Percentiles rank a stretch among this genome's conserved stretches.
These are phyloP conservation scores for Clavispora santaluciae DNA, from an alignment of 805 yeast species.

Conservation along the genomic window DNA sequence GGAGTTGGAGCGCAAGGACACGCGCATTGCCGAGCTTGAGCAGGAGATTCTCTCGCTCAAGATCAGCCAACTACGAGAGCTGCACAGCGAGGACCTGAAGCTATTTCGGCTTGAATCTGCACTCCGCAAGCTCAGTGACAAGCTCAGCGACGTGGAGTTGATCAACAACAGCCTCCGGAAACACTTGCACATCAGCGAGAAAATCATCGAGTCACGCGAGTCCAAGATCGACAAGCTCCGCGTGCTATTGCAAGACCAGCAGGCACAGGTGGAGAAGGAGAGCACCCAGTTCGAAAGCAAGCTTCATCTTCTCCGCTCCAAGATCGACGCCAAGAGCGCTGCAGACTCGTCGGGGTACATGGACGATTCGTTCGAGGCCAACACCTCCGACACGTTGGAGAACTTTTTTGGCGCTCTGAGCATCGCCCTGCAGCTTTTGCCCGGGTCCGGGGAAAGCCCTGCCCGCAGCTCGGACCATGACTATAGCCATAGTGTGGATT, in stretches of 20 bases:
- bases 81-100: constrained; percentile 44
- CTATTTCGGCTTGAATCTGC: constrained; percentile 53
- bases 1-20: constrained; percentile 12
- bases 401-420: background rate
- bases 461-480: background rate
- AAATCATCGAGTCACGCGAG: constrained; percentile 54
- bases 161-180: constrained; percentile 54
- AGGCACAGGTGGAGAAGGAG: constrained; percentile 44
- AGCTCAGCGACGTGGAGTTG: constrained; percentile 56
- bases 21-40: constrained; percentile 13
- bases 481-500: background rate
- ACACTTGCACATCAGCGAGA: constrained; percentile 51
- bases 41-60: constrained; percentile 13
- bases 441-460: background rate
- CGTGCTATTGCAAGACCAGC: constrained; percentile 45
- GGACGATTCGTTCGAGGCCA: background rate
- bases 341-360: constrained; percentile 3
- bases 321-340: constrained; percentile 12
- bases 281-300: constrained; percentile 45
- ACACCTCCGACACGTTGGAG: background rate
- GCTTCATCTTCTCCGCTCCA: constrained; percentile 19
- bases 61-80: constrained; percentile 19
- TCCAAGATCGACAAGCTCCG: constrained; percentile 54
- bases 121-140: constrained; percentile 51
- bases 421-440: background rate